Base-by-base conservation (phyloP, 2,329 filamentous ascomycete genomes). In the Colletotrichum tropicicola region DNA sequence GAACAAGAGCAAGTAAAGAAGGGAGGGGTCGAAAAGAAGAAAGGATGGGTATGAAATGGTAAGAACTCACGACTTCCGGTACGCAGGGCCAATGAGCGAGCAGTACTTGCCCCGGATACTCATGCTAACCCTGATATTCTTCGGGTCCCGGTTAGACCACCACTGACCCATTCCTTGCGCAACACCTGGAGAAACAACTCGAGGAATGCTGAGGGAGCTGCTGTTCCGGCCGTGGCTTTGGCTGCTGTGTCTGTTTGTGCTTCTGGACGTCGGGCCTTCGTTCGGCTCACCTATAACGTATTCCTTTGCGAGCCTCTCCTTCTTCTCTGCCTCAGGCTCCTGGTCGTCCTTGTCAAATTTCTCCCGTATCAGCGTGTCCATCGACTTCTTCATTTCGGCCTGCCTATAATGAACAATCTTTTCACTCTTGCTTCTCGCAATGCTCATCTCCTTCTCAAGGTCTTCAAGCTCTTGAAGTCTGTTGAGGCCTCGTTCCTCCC, bases 41-140 rank as follows among this genome's bases (percentile, higher is more conserved):
- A 7, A 23, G 21, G 47, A 35, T 15, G 10, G 28, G 30, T 23
- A 25, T 13, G 48, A 23, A 37, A 25, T n/a, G 30, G 32, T 39
- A 6, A 39, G 32, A 52, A 52, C 48, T 39, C 30, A 52, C 48
- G 48, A 52, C 30, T 52, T 52, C 17, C 48, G 19, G 48, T 25
- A 52, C 48, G 48, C 48, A 39, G 48, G 48, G 48, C 48, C 48
- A 25, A 52, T 52, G 48, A 52, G 32, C 6, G 48, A 52, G 48
- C 48, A 52, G 25, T 39, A 52, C 21, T 52, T 52, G 30, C 48
- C 48, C 32, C 48, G 48, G 6, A 52, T 37, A 37, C 48, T 52
- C 48, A 52, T 52, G 48, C 48, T 52, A 15, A 52, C 48, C 12
- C 30, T 41, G 19, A 52, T 52, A 3, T 39, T 37, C 30, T 39